Conservation (phyloP, 805 yeast genomes). For the Kazachstania taianensis region DNA sequence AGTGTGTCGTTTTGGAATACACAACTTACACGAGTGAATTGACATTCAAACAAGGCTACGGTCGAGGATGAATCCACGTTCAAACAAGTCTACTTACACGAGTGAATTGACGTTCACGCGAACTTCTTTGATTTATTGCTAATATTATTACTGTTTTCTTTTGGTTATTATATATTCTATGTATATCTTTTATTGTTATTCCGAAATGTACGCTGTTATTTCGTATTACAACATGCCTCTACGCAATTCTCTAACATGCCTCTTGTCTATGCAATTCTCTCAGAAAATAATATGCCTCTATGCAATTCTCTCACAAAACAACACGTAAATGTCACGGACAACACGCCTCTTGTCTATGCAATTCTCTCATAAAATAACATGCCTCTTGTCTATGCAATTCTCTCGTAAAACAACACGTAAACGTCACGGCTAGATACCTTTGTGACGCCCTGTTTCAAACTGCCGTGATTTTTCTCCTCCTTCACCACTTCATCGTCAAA, state of each 20-base stretch:
- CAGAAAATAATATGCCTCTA: too few relatives aligned
- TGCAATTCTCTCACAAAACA: conserved; percentile 45
- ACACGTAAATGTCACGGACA: conserved; percentile 55
- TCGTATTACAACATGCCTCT: too few relatives aligned
- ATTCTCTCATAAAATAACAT: neutral
- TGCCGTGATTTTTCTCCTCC: conserved; percentile 38
- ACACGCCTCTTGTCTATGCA: neutral
- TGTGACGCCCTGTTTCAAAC: conserved; percentile 30
- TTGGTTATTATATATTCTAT: neutral
- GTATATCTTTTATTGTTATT: too few relatives aligned
- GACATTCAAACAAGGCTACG: too few relatives aligned
- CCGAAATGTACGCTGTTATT: neutral
- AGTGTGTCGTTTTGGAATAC: too few relatives aligned
- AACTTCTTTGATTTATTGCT: too few relatives aligned
- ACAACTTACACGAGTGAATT: too few relatives aligned
- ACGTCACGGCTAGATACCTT: conserved; percentile 47
- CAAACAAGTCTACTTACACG: too few relatives aligned
- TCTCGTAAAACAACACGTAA: conserved; percentile 60
- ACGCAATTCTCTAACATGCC: conserved; percentile 20
- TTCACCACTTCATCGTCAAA: conserved; percentile 63
- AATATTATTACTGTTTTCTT: too few relatives aligned
- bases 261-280: neutral
- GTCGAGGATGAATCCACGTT: too few relatives aligned
- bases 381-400: too few relatives aligned
- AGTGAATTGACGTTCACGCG: too few relatives aligned